Base-by-base conservation (phyloP, 495 filamentous ascomycete species). In the Penicillium chermesinum region DNA sequence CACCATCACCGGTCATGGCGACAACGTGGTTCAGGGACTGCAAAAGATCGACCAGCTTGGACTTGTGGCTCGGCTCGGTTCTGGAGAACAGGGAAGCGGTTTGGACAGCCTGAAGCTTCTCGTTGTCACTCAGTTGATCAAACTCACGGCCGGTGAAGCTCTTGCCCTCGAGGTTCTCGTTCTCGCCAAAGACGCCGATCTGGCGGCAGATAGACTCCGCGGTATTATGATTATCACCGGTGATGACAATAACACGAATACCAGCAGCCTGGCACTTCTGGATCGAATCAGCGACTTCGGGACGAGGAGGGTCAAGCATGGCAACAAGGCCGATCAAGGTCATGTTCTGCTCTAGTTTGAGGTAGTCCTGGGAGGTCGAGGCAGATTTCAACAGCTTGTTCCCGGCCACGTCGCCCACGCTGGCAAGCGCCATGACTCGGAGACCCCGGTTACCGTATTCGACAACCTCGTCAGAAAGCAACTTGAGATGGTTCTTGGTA, bases 1-100 rank as follows among this genome's bases (percentile, higher is more conserved):
- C 94, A 63, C 94, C 94, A 64, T 99, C 94, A 56, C 94, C 94
- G 49, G 94, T 99, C 94, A 99, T 99, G 52, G 94, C 94, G 49
- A 99, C 94, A 20, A 99, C 94, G 64, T 97, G 88, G 52, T 89
- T 88, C 52, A 87, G 72, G 19, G 87, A 87, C 67, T 99, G 94
- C 47, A 99, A 85, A 21, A 97, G 83, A 68, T 99, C 94, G 36
- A 99, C 91, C 20, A 99, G 82, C 69, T 86, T 88, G 6, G 87
- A 91, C 76, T 99, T 99, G 76, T 99, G 94, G 20, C 74, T 77
- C 33, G 94, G 94, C 68, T 99, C 94, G 19, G 93, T 95, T 42
- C 94, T 83, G n/a, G 94, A 97, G 76, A 99, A 97, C 9, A 99
- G 75, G 34, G 85, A 91, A 2, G 91, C 94, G 21, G 72, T 81